Evolutionary conservation across 2,329 filamentous ascomycete species (phyloP).

Genomic region (Mariannaea sp.): DNA sequence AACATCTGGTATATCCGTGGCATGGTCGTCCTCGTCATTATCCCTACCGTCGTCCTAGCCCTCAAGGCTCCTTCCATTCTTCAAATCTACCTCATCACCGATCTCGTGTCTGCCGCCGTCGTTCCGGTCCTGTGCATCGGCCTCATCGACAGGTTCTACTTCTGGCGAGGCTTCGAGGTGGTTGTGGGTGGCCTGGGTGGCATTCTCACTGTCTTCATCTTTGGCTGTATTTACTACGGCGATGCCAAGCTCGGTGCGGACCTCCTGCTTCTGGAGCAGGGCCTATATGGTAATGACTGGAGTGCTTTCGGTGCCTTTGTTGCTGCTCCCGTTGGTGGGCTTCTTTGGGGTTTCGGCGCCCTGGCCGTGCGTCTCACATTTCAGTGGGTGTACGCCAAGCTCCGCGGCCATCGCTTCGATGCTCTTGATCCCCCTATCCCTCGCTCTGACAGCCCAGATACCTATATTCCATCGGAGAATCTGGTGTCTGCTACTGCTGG

Average conservation of each 20-base stretch:
- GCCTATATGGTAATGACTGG: constrained; percentile 80
- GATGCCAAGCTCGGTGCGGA: constrained; percentile 65
- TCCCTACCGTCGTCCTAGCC: constrained; percentile 75
- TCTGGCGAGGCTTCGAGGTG: constrained; percentile 81
- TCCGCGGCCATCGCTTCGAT: constrained; percentile 65
- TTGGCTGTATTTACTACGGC: constrained; percentile 78
- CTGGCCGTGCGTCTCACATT: constrained; percentile 63
- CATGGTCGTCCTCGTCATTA: constrained; percentile 71
- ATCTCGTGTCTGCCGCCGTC: constrained; percentile 75
- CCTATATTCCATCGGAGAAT: constrained; percentile 36
- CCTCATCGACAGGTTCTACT: constrained; percentile 70
- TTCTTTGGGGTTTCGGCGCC: constrained; percentile 72
- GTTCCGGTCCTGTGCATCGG: constrained; percentile 79
- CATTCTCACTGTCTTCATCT: constrained; percentile 79
- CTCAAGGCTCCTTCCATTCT: constrained; percentile 75
- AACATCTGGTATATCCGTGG: constrained; percentile 75
- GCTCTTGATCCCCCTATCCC: constrained; percentile 63
- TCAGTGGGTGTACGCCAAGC: constrained; percentile 62
- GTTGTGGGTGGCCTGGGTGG: constrained; percentile 78
- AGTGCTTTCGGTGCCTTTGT: constrained; percentile 83
- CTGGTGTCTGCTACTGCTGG: constrained; percentile 47
- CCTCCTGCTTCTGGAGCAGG: constrained; percentile 73
- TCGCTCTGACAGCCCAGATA: constrained; percentile 37
- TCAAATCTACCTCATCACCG: constrained; percentile 82
- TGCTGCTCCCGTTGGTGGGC: constrained; percentile 74